Evolutionary conservation across 441 rosid species (phyloP).

Genomic region (Gossypium schwendimanii): DNA sequence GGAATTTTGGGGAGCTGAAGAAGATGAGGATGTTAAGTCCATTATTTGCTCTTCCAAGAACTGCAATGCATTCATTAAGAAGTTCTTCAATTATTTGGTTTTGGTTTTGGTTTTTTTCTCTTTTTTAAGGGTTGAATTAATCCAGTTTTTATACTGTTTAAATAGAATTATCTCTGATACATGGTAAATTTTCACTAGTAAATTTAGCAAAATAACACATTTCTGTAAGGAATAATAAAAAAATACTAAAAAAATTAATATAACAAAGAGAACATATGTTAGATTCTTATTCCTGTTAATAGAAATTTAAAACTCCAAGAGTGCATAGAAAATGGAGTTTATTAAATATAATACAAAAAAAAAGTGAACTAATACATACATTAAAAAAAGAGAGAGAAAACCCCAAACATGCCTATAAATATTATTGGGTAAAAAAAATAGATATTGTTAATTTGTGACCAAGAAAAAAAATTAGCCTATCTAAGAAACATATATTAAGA

Average conservation of each 20-base stretch:
- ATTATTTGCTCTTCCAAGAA: slow-evolving; percentile 79
- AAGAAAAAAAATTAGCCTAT: no score
- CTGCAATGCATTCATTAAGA: slow-evolving; percentile 52
- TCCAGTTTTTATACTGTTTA: neutral
- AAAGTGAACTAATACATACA: no score
- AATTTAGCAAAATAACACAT: neutral
- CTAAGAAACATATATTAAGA: no score
- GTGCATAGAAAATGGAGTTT: neutral
- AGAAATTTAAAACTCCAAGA: neutral
- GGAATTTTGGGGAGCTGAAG: neutral
- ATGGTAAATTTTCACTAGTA: neutral
- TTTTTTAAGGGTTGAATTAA: neutral
- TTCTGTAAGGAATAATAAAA: neutral
- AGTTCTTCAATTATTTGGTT: neutral
- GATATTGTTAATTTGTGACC: no score
- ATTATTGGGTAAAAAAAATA: no score
- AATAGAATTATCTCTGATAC: neutral
- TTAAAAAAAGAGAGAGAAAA: no score
- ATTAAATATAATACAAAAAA: neutral
- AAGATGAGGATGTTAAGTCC: slow-evolving; percentile 55
- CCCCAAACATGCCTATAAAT: no score
- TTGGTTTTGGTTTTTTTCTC: neutral
- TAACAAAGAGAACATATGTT: neutral
- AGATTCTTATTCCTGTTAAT: neutral
- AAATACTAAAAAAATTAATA: neutral